A percentile compares a stretch with the other conserved stretches of the same genome.
These are phyloP conservation scores for Cordyceps farinosa DNA, from an alignment of 2,329 filamentous ascomycete genomes.

Conservation along the genomic window DNA sequence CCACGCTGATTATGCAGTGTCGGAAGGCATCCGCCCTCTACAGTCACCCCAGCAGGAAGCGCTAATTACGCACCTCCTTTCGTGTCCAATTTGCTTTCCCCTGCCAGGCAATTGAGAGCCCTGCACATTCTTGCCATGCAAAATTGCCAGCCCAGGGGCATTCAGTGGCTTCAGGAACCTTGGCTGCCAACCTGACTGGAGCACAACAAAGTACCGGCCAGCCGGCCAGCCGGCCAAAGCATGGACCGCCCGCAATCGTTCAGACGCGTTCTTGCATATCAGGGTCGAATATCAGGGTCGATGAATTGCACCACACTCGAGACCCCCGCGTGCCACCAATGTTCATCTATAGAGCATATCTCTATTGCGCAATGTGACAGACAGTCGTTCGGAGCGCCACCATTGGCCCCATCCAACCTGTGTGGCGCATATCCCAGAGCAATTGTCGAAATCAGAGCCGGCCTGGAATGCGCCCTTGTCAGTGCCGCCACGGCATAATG, in stretches of 20 bases:
- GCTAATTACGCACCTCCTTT: slow-evolving; percentile 1
- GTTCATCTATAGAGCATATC: neutral
- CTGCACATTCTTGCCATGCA: neutral
- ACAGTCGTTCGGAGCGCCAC: neutral
- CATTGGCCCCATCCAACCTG: neutral
- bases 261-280: neutral
- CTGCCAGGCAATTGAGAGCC: neutral
- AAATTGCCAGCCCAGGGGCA: neutral
- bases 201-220: neutral
- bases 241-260: slow-evolving; percentile 3
- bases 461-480: neutral
- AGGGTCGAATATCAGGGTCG: neutral
- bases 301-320: neutral
- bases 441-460: neutral
- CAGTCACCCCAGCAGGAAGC: neutral
- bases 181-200: neutral
- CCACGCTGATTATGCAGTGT: slow-evolving; percentile 1
- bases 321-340: neutral
- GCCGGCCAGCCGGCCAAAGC: neutral
- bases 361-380: neutral
- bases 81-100: neutral
- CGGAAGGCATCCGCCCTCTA: slow-evolving; percentile 14
- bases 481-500: neutral
- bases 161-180: neutral
- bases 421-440: neutral